Percentiles rank a stretch among this genome's conserved stretches.
Conservation (phyloP, 306 rosid genomes). For the Glycine latifolia region DNA sequence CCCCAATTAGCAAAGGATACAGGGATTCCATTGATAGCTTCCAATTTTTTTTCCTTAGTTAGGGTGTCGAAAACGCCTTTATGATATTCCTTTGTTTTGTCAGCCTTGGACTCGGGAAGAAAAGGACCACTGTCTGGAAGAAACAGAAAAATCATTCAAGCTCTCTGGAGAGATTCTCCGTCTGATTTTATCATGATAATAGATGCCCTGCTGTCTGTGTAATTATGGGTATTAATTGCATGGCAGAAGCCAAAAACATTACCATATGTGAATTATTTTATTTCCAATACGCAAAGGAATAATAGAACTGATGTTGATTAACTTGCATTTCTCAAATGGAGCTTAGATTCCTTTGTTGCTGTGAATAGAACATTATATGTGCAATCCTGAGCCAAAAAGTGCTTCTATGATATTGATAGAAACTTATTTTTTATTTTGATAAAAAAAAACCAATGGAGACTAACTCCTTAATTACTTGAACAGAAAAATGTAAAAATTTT, state of each 20-base stretch:
- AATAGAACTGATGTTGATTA: conserved; percentile 1
- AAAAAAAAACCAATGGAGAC: too few species aligned
- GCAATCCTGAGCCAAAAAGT: neutral
- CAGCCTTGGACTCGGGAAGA: conserved; percentile 96
- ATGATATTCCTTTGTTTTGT: neutral
- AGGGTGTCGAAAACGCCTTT: conserved; percentile 5
- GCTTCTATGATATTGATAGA: neutral
- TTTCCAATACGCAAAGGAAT: conserved; percentile 33
- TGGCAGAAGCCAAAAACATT: conserved; percentile 44
- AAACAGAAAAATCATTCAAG: conserved; percentile 93
- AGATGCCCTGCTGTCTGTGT: neutral
- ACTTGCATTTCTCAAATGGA: neutral
- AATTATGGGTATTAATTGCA: conserved; percentile 24
- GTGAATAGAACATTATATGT: neutral
- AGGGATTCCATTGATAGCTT: neutral
- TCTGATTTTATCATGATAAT: conserved; percentile 70
- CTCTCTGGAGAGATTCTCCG: conserved; percentile 93
- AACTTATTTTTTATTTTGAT: neutral
- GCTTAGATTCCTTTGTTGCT: neutral
- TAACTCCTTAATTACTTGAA: neutral
- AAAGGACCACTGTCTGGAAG: conserved; percentile 94
- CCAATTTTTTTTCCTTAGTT: conserved; percentile 27
- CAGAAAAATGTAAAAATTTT: neutral
- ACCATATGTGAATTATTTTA: conserved; percentile 13
- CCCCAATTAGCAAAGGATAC: neutral